Percentiles rank a stretch among this genome's conserved stretches.
These are phyloP conservation scores for Astrephomene gubernaculifera DNA, from an alignment of 139 green algal species.

Conservation along the genomic window DNA sequence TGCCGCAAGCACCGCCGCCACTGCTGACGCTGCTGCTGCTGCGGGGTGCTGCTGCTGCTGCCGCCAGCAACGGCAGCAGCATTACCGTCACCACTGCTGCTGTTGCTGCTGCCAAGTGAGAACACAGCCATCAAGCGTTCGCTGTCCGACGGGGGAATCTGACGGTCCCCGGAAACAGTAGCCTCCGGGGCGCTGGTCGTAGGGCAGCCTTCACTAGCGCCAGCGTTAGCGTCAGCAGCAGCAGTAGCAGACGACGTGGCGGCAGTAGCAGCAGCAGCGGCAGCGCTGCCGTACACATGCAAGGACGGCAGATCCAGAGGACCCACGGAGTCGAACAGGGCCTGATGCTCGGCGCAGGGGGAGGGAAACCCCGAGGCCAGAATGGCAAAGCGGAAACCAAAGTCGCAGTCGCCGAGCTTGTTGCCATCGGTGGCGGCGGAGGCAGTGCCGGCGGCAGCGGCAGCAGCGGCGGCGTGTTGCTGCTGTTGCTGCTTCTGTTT, in stretches of 20 bases:
- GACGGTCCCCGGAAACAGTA: not conserved
- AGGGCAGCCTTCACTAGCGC: too few relatives aligned
- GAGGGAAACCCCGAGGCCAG: conserved; percentile 52
- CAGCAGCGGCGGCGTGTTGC: not conserved
- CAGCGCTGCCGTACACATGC: conserved; percentile 52
- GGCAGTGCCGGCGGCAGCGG: not conserved
- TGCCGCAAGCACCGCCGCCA: not conserved
- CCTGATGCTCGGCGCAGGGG: not conserved
- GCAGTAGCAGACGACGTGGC: not conserved
- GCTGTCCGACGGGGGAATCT: not conserved
- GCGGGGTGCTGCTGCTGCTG: too few relatives aligned
- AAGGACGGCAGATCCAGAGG: conserved; percentile 52
- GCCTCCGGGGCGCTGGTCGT: too few relatives aligned
- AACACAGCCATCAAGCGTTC: conserved; percentile 16
- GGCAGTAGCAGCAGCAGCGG: not conserved
- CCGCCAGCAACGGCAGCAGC: too few relatives aligned
- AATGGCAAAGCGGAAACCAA: conserved; percentile 51
- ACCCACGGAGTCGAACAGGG: conserved; percentile 26
- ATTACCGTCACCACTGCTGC: not conserved
- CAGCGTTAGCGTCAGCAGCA: not conserved
- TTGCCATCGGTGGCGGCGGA: not conserved
- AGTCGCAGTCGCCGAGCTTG: not conserved
- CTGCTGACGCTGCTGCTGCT: not conserved
- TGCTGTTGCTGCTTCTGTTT: conserved; percentile 2
- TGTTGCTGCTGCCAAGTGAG: not conserved